Evolutionary conservation across 2,329 filamentous ascomycete species (phyloP), one percentile per base, ranked within the genome.

Genomic region (Talaromyces amestolkiae): DNA sequence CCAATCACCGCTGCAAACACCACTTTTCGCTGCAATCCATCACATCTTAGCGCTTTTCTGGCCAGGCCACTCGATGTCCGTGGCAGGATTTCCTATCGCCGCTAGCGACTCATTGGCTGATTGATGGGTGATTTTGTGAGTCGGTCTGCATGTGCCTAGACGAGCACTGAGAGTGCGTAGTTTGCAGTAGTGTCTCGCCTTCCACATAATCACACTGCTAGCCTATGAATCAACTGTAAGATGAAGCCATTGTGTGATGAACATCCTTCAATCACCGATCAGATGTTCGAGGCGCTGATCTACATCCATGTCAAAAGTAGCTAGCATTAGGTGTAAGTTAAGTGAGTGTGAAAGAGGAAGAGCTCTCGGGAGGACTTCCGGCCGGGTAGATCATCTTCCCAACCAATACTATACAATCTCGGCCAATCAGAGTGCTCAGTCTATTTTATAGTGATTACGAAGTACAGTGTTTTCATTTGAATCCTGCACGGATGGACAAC

Each of bases 1-100:
- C 68, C 68, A 68, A 70, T 70, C 66, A 65, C 17, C 19, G 41
- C 43, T 24, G 24, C 35, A 24, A 69, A 22, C 35, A 45, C 64
- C 54, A 41, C 59, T 58, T 69, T 41, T 65, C 45, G 51, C 62
- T 67, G 67, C 66, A 49, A 24, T 54, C 59, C 64, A 61, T 68
- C 68, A 68, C 67, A 68, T 31, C 43, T 51, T 66, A 62, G 58
- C 47, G 58, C 64, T 41, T 39, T 24, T 39, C 17, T 47, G n/a
- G 31, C 45, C 43, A 31, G 31, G 37, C 65, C 61, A 51, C 33
- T 47, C 17, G 31, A 53, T 64, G 61, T 15, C 31, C 15, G 13
- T 47, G 54, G 49, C 39, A 47, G 49, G 13, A 39, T 63, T n/a
- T 47, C 49, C 11, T 17, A 58, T 63, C 61, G 27, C 51, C 51